Evolutionary conservation across 805 yeast genomes (phyloP).

Genomic region (Vanderwaltozyma polyspora): DNA sequence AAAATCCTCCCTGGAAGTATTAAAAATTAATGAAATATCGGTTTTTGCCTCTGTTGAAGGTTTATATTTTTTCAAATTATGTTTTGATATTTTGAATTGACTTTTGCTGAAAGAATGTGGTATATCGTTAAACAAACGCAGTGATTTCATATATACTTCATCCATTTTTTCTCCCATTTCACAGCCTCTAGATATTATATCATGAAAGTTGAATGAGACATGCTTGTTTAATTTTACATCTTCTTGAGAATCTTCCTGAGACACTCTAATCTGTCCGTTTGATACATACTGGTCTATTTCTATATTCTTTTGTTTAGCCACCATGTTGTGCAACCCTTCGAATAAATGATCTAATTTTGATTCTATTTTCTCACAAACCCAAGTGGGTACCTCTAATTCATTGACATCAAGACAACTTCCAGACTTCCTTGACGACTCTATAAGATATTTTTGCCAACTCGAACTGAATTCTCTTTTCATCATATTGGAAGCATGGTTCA

Average conservation of each 20-base stretch:
- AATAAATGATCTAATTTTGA: slow-evolving; percentile 21
- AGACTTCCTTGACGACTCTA: slow-evolving; percentile 8
- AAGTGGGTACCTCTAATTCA: slow-evolving; percentile 13
- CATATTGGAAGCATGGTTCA: slow-evolving; percentile 18
- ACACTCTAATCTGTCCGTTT: background rate
- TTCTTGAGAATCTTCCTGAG: background rate
- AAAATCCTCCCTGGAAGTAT: slow-evolving; percentile 8
- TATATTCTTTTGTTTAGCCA: slow-evolving; percentile 17
- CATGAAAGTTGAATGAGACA: slow-evolving; percentile 16
- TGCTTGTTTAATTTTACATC: slow-evolving; percentile 9
- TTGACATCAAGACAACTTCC: slow-evolving; percentile 17
- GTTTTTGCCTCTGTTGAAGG: background rate
- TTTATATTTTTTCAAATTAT: slow-evolving; percentile 14
- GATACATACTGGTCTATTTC: slow-evolving; percentile 8
- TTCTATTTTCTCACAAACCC: slow-evolving; percentile 11
- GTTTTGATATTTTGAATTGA: slow-evolving; percentile 18
- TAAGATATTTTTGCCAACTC: slow-evolving; percentile 18
- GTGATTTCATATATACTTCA: slow-evolving; percentile 22
- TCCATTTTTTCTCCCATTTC: slow-evolving; percentile 24
- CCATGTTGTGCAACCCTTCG: slow-evolving; percentile 16
- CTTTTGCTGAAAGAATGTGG: slow-evolving; percentile 15
- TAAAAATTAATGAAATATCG: background rate
- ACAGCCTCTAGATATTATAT: slow-evolving; percentile 20
- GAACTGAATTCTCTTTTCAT: slow-evolving; percentile 19
- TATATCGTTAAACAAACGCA: slow-evolving; percentile 23